A percentile compares a stretch with the other conserved stretches of the same genome.
These are phyloP conservation scores for Candida sp. DNA, from an alignment of 1,139 yeast species.

Conservation along the genomic window DNA sequence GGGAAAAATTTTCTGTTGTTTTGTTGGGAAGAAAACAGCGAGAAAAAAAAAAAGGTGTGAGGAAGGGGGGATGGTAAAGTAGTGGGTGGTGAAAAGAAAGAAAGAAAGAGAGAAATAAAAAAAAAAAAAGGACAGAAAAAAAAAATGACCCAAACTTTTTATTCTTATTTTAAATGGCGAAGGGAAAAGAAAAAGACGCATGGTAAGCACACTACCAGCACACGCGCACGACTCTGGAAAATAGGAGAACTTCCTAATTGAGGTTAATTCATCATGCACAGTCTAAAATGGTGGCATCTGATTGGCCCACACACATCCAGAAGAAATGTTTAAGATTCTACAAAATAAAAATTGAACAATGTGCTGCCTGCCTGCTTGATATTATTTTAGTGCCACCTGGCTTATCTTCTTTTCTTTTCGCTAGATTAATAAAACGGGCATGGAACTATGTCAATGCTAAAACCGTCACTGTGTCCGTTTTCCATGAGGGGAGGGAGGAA, in stretches of 20 bases:
- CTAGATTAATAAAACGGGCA: not conserved
- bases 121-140: not conserved
- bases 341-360: not conserved
- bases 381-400: no score
- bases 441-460: not conserved
- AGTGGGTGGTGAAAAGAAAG: not conserved
- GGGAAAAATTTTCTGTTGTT: not conserved
- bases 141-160: not conserved
- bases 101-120: not conserved
- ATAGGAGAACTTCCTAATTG: constrained; percentile 1
- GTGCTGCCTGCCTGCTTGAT: no score
- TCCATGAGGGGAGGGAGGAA: not conserved
- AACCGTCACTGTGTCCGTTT: not conserved
- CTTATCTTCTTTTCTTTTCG: no score
- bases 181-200: not conserved
- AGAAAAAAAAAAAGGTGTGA: not conserved
- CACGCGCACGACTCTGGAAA: not conserved
- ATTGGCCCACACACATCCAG: not conserved
- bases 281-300: not conserved
- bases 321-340: not conserved
- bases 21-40: constrained; percentile 3
- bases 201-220: not conserved
- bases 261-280: not conserved
- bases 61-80: not conserved
- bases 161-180: not conserved